These are phyloP conservation scores for Botrytis fabae DNA, from an alignment of 2,329 filamentous ascomycete genomes.

Conservation along the genomic window DNA sequence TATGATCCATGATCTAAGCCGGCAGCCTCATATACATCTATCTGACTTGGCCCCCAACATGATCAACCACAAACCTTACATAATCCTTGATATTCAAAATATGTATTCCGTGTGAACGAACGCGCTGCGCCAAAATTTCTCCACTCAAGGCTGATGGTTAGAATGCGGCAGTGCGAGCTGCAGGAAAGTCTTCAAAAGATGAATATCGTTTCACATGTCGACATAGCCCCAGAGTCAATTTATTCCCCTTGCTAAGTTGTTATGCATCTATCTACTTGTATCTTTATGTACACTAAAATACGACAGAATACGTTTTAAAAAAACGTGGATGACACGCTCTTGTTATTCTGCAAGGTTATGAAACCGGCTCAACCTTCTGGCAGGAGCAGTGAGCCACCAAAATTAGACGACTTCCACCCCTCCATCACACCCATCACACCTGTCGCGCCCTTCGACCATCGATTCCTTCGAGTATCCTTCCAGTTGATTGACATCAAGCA, in stretches of 20 bases:
- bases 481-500: background rate
- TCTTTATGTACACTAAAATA: background rate
- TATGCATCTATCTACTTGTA: background rate
- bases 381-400: background rate
- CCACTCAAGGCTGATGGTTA: background rate
- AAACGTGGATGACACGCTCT: constrained; percentile 21
- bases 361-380: constrained; percentile 1
- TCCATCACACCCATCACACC: background rate
- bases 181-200: background rate
- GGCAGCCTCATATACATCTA: background rate
- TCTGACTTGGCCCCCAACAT: constrained; percentile 4
- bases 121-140: background rate
- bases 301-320: background rate
- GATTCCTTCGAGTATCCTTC: constrained; percentile 1
- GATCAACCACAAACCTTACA: background rate
- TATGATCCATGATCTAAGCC: background rate
- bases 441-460: background rate
- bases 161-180: background rate
- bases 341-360: constrained; percentile 1
- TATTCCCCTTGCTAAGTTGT: background rate
- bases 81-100: background rate
- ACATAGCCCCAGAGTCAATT: background rate
- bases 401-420: background rate
- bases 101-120: background rate
- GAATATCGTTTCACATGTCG: constrained; percentile 1